Percentiles rank a stretch among this genome's conserved stretches.
phyloP scores from a whole-genome alignment of 1,139 yeast genomes.

The Yamadazyma atmosphaerica region DNA sequence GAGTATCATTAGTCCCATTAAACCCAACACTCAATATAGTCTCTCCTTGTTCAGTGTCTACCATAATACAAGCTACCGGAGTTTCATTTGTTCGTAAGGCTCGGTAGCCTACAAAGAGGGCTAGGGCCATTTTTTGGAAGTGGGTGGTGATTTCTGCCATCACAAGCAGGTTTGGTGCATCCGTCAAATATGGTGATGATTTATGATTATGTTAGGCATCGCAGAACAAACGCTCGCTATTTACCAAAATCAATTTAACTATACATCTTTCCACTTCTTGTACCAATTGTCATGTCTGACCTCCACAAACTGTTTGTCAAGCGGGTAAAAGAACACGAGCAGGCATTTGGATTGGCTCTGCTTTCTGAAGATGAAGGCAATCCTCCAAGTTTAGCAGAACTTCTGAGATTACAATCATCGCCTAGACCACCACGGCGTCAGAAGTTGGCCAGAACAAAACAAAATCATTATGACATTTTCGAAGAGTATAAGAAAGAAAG shows the following conservation, averaged over 20 bases:
- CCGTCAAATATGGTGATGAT: no score
- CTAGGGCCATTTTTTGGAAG: slow-evolving; percentile 38
- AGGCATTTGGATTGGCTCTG: slow-evolving; percentile 33
- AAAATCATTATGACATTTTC: slow-evolving; percentile 25
- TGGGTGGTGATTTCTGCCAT: no score
- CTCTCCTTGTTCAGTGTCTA: slow-evolving; percentile 39
- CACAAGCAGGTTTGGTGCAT: no score
- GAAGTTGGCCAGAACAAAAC: slow-evolving; percentile 5
- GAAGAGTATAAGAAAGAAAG: slow-evolving; percentile 8
- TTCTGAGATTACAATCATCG: background rate
- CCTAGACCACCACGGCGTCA: background rate
- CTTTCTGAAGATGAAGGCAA: slow-evolving; percentile 28
- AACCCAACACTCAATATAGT: slow-evolving; percentile 73
- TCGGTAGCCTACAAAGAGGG: slow-evolving; percentile 42
- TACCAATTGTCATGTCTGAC: no score
- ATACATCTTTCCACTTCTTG: no score
- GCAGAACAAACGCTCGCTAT: background rate
- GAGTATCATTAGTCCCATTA: slow-evolving; percentile 85
- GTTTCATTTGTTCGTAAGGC: slow-evolving; percentile 57
- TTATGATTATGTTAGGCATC: no score
- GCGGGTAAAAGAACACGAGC: slow-evolving; percentile 39
- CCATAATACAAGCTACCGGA: slow-evolving; percentile 73
- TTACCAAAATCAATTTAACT: background rate
- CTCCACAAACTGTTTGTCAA: slow-evolving; percentile 42
- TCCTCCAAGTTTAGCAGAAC: background rate